Percentiles rank a stretch among this genome's conserved stretches.
Evolutionary conservation across 371 early-diverging fungal species (phyloP).

Genomic region (Syncephalis plumigaleata): DNA sequence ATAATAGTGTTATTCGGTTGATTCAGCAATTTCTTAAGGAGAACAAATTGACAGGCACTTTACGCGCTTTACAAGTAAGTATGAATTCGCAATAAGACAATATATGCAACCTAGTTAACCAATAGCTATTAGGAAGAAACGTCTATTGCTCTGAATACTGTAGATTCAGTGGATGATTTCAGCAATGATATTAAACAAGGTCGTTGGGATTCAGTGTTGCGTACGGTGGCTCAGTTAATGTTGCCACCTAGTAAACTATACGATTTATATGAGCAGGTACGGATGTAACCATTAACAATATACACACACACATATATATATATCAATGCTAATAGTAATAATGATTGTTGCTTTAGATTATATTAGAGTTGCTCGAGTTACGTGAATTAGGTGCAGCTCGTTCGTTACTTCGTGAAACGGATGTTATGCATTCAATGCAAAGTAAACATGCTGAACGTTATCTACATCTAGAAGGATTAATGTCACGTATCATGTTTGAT

Average conservation of each 20-base stretch:
- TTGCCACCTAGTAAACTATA: slow-evolving; percentile 45
- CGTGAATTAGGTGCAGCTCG: slow-evolving; percentile 70
- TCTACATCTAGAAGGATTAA: slow-evolving; percentile 50
- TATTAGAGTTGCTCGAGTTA: slow-evolving; percentile 69
- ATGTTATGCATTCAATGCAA: slow-evolving; percentile 57
- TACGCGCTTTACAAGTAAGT: slow-evolving; percentile 44
- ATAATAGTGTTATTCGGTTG: slow-evolving; percentile 56
- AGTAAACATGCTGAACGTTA: slow-evolving; percentile 65
- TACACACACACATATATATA: no score
- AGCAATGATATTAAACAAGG: slow-evolving; percentile 54
- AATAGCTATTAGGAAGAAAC: slow-evolving; percentile 80
- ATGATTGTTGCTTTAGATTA: slow-evolving; percentile 27
- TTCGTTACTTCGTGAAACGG: slow-evolving; percentile 69
- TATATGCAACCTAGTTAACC: no score
- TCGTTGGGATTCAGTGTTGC: slow-evolving; percentile 72
- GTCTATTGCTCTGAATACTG: slow-evolving; percentile 52
- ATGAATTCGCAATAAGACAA: background rate
- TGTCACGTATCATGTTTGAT: slow-evolving; percentile 44
- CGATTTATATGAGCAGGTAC: slow-evolving; percentile 82
- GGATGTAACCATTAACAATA: background rate
- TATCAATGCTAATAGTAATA: background rate
- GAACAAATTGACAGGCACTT: slow-evolving; percentile 54
- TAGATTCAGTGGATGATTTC: slow-evolving; percentile 57
- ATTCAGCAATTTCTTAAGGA: slow-evolving; percentile 84
- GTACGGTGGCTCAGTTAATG: slow-evolving; percentile 42